Percentiles rank a stretch among this genome's conserved stretches.
These are phyloP conservation scores for Claviceps sp. DNA, from an alignment of 2,329 filamentous ascomycete species.

Conservation along the genomic window DNA sequence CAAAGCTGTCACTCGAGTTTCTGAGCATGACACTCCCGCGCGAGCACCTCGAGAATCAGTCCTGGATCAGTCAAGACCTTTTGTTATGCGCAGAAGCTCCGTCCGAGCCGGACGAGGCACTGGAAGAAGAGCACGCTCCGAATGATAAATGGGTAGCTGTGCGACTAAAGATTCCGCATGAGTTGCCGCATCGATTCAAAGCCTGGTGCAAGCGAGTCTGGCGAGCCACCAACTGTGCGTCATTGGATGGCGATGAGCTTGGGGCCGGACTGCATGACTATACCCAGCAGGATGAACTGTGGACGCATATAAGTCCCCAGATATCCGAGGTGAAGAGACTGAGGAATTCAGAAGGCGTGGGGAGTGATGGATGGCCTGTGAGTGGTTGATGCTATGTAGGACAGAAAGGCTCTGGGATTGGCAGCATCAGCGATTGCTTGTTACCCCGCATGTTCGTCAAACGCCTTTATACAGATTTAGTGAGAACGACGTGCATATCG, in stretches of 20 bases:
- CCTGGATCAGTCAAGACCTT: slow-evolving; percentile 40
- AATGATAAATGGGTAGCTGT: slow-evolving; percentile 45
- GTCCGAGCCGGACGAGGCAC: slow-evolving; percentile 24
- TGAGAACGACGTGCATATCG: too few species aligned
- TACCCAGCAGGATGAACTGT: slow-evolving; percentile 11
- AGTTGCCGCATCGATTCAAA: slow-evolving; percentile 36
- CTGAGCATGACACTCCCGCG: slow-evolving; percentile 37
- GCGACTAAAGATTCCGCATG: slow-evolving; percentile 43
- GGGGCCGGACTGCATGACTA: slow-evolving; percentile 10
- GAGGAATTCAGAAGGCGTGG: background rate
- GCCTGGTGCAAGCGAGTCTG: slow-evolving; percentile 27
- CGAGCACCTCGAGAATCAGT: slow-evolving; percentile 32
- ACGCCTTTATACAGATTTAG: too few species aligned
- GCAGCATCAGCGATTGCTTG: too few species aligned
- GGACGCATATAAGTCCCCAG: slow-evolving; percentile 12
- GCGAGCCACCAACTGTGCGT: slow-evolving; percentile 6
- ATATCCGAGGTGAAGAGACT: background rate
- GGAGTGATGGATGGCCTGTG: background rate
- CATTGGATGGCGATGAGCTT: slow-evolving; percentile 2
- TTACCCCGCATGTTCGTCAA: too few species aligned
- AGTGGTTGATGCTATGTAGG: background rate
- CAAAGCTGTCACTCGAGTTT: slow-evolving; percentile 50
- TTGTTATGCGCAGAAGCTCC: slow-evolving; percentile 27
- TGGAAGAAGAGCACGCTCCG: slow-evolving; percentile 40
- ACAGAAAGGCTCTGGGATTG: background rate